Base-by-base conservation (phyloP, 352 stramenopile species). In the Phytophthora pisi region DNA sequence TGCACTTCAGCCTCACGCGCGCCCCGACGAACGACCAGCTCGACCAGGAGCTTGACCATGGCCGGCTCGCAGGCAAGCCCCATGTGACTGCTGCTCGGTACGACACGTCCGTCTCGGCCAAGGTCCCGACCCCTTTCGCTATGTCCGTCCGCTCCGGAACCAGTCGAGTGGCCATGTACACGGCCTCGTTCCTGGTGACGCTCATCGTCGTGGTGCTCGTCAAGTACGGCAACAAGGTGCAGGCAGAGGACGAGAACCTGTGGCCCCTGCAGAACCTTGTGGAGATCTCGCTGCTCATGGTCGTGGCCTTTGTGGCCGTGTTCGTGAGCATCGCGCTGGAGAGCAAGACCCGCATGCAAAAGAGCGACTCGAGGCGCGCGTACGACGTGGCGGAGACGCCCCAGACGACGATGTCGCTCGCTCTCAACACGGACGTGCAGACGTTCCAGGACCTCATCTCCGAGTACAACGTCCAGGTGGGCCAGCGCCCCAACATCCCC, bases 221-320 rank as follows among this genome's bases (percentile, higher is more conserved):
- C 51, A 67, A 67, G 20, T 62, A 68, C 38, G 61, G 63, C 13
- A 73, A 8, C 30, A 70, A 74, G 42, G 70, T 74, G 24, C 58
- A 81, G 52, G 66, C 38, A 4, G 18, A 59, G n/a, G 38, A 74
- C 61, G 18, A 50, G 3, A 66, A 66, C 8, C 77, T 77, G 10
- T 85, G 79, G 77, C 77, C 77, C 2, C 68, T 88, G n/a, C 70
- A 85, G 66, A 72, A 74, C 31, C 74, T 84, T 16, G 63, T 83
- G 15, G 79, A 82, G 62, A 77, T 76, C 53, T n/a, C 57, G 49
- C 20, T 70, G 42, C 54, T 66, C 16, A 61, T 70, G 34, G 50
- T 30, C 16, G 64, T 70, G 11, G 15, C 45, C 3, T 61, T 61
- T 20, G 8, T 57, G 31, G 64, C 30, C 3, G 56, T 66, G 15